Conservation (phyloP, 140 eudicot genomes). For the Oenanthe javanica region DNA sequence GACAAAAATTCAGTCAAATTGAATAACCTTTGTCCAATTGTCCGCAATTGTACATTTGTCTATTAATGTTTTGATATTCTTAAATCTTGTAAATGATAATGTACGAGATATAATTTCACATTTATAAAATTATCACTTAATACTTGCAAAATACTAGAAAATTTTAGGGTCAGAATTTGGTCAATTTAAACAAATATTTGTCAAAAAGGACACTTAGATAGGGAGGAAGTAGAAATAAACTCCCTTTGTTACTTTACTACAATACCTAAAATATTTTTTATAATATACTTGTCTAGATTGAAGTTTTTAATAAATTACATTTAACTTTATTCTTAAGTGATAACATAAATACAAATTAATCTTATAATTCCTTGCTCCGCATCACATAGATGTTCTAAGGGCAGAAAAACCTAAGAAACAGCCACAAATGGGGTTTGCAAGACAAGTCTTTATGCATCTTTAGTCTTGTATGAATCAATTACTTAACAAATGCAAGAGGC, state of each 20-base stretch:
- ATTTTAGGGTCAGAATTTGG: too few species aligned
- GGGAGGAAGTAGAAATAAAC: neutral
- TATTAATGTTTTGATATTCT: too few species aligned
- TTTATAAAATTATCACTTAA: too few species aligned
- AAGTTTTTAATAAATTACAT: neutral
- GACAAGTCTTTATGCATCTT: neutral
- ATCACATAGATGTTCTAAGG: neutral
- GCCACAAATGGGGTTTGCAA: neutral
- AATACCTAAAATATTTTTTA: neutral
- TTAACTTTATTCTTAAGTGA: neutral
- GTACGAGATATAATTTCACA: too few species aligned
- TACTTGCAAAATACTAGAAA: too few species aligned
- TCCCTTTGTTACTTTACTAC: neutral
- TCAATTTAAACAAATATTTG: too few species aligned
- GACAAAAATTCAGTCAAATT: too few species aligned
- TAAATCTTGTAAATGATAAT: too few species aligned
- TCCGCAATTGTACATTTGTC: too few species aligned
- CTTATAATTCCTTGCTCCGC: neutral
- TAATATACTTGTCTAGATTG: neutral
- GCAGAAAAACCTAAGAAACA: neutral
- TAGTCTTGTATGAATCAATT: neutral
- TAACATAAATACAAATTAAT: neutral
- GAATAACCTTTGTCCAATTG: too few species aligned
- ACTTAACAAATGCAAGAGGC: neutral
- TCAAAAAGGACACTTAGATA: too few species aligned